Evolutionary conservation across 768 basidiomycete species (phyloP).

Genomic region (Cystobasidium onofrii): DNA sequence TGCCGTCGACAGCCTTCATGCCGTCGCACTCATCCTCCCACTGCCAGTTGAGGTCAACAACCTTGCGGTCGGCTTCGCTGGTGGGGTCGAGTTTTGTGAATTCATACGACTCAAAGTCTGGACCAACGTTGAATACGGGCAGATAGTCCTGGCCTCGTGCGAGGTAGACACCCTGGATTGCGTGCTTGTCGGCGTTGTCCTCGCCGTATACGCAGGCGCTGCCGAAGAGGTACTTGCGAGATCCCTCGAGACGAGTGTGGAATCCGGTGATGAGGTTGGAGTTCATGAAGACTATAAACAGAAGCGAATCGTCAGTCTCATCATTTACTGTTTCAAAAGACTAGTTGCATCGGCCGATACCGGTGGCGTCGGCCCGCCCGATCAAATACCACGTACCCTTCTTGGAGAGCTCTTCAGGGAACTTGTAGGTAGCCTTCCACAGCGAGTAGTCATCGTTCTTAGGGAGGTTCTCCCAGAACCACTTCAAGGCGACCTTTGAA

Average conservation of each 20-base stretch:
- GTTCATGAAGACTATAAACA: conserved; percentile 67
- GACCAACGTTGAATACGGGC: conserved; percentile 68
- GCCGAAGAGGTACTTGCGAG: conserved; percentile 77
- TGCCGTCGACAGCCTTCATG: conserved; percentile 30
- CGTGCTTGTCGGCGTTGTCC: conserved; percentile 56
- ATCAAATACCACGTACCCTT: conserved; percentile 1
- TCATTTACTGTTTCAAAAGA: too few relatives aligned
- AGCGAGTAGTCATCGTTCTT: conserved; percentile 45
- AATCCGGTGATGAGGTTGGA: conserved; percentile 87
- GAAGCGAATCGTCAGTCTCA: background rate
- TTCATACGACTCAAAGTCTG: conserved; percentile 82
- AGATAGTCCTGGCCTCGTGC: conserved; percentile 66
- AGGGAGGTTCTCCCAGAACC: conserved; percentile 94
- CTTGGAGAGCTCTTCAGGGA: conserved; percentile 83
- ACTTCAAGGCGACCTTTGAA: conserved; percentile 57
- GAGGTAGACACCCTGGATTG: conserved; percentile 60
- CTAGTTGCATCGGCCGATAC: too few relatives aligned
- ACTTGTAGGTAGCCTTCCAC: conserved; percentile 85
- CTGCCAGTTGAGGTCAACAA: conserved; percentile 84
- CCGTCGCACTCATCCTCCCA: conserved; percentile 87
- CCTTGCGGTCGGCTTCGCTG: conserved; percentile 68
- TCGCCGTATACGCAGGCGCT: conserved; percentile 87
- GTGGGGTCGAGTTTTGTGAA: conserved; percentile 64
- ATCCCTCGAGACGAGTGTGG: conserved; percentile 94
- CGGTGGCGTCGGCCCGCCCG: background rate